A percentile compares a stretch with the other conserved stretches of the same genome.
Conservation (phyloP, 345 rosid genomes). For the Lepidium africanum region DNA sequence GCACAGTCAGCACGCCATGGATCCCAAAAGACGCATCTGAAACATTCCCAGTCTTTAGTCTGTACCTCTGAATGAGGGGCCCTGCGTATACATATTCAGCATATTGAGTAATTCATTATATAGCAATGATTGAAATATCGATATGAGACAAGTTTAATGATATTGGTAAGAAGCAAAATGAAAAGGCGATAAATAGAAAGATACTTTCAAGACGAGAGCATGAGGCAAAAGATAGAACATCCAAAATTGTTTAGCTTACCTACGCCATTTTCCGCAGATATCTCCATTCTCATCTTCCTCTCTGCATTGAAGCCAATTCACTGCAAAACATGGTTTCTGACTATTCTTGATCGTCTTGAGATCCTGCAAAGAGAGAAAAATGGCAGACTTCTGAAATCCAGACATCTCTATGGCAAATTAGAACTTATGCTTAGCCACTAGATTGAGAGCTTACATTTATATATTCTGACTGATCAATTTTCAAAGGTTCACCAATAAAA, state of each 20-base stretch:
- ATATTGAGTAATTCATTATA: background rate
- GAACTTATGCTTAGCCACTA: background rate
- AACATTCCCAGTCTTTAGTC: slow-evolving; percentile 93
- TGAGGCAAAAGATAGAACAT: slow-evolving; percentile 1
- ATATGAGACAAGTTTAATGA: background rate
- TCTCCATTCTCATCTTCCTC: slow-evolving; percentile 41
- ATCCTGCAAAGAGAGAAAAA: slow-evolving; percentile 34
- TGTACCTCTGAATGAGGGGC: slow-evolving; percentile 91
- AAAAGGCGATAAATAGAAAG: background rate
- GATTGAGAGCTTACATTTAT: slow-evolving; percentile 40
- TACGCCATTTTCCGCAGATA: slow-evolving; percentile 97
- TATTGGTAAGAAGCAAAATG: background rate
- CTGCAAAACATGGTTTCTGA: slow-evolving; percentile 34
- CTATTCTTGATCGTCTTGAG: slow-evolving; percentile 24
- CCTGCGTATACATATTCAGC: slow-evolving; percentile 36
- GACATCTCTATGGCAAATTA: background rate
- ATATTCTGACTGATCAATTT: slow-evolving; percentile 32
- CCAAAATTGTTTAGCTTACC: slow-evolving; percentile 40
- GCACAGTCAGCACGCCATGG: slow-evolving; percentile 87
- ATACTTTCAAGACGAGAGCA: slow-evolving; percentile 2
- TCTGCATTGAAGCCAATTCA: slow-evolving; percentile 94
- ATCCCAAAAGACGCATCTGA: slow-evolving; percentile 75
- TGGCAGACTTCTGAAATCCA: slow-evolving; percentile 7
- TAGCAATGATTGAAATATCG: background rate
- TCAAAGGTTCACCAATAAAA: slow-evolving; percentile 38